Evolutionary conservation across 2,329 filamentous ascomycete species (phyloP).

Genomic region (Aspergillus vadensis): DNA sequence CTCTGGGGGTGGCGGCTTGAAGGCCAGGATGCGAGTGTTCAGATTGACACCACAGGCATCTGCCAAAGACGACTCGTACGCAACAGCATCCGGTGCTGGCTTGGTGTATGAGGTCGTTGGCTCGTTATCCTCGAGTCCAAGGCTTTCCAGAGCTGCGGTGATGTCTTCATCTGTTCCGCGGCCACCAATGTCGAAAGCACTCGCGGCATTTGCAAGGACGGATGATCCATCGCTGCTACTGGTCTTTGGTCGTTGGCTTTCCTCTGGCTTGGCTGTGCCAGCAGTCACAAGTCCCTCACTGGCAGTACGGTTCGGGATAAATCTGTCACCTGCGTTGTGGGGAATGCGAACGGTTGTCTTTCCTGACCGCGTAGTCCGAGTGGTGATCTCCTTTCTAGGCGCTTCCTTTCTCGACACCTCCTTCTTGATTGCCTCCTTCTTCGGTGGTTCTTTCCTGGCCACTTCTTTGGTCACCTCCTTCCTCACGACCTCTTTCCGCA

Average conservation of each 20-base stretch:
- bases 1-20: conserved; percentile 97
- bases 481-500: conserved; percentile 39
- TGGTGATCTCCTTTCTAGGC: conserved; percentile 47
- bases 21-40: conserved; percentile 93
- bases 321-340: conserved; percentile 80
- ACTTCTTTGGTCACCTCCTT: conserved; percentile 1
- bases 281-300: conserved; percentile 84
- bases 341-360: conserved; percentile 74
- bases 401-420: not conserved
- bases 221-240: conserved; percentile 70
- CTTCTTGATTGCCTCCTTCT: conserved; percentile 26
- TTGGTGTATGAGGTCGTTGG: conserved; percentile 68
- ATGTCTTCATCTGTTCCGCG: conserved; percentile 70
- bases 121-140: conserved; percentile 76
- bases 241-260: conserved; percentile 73
- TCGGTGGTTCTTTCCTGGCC: conserved; percentile 24
- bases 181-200: conserved; percentile 64
- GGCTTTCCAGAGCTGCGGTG: conserved; percentile 74
- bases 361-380: conserved; percentile 50
- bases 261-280: conserved; percentile 82
- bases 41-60: conserved; percentile 89
- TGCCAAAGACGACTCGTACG: conserved; percentile 89
- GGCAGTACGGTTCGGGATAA: conserved; percentile 90
- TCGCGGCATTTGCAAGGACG: conserved; percentile 73
- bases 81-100: conserved; percentile 81